Evolutionary conservation across 2,329 filamentous ascomycete species (phyloP).

Genomic region (Aspergillus pseudoviridinutans): DNA sequence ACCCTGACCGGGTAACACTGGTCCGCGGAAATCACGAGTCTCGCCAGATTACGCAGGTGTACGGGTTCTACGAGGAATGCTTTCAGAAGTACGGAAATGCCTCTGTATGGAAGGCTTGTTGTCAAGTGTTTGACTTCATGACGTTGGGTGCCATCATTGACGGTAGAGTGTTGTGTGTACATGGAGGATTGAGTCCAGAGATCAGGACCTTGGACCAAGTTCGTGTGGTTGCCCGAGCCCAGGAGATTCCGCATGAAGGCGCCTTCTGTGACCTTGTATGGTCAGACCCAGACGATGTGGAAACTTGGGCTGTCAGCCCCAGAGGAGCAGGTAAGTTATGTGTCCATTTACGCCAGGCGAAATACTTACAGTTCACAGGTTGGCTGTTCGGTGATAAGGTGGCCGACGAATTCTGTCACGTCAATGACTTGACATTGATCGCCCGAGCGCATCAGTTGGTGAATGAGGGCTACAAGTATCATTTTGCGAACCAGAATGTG

Average conservation of each 20-base stretch:
- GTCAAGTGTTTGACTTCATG: constrained; percentile 74
- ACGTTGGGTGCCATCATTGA: constrained; percentile 70
- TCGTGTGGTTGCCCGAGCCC: constrained; percentile 67
- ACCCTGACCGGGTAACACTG: constrained; percentile 67
- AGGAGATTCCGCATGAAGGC: constrained; percentile 73
- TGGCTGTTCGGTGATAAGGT: constrained; percentile 70
- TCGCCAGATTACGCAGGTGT: constrained; percentile 72
- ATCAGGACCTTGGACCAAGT: constrained; percentile 74
- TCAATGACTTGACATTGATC: constrained; percentile 68
- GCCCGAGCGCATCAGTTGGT: constrained; percentile 71
- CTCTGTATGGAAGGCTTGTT: constrained; percentile 75
- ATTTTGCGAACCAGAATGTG: constrained; percentile 91
- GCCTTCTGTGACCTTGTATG: constrained; percentile 74
- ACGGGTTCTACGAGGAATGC: constrained; percentile 76
- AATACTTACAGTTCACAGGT: constrained; percentile 21
- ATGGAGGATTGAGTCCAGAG: constrained; percentile 68
- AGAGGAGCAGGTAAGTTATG: constrained; percentile 58
- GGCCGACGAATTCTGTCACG: constrained; percentile 71
- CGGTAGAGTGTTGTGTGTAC: constrained; percentile 69
- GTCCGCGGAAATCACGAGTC: constrained; percentile 74
- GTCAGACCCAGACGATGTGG: constrained; percentile 69
- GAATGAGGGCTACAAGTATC: constrained; percentile 82
- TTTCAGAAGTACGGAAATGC: constrained; percentile 74
- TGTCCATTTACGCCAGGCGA: background rate
- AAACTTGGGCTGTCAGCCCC: constrained; percentile 67